Conservation (phyloP, 257 asterid species). For the Nicotiana knightiana region DNA sequence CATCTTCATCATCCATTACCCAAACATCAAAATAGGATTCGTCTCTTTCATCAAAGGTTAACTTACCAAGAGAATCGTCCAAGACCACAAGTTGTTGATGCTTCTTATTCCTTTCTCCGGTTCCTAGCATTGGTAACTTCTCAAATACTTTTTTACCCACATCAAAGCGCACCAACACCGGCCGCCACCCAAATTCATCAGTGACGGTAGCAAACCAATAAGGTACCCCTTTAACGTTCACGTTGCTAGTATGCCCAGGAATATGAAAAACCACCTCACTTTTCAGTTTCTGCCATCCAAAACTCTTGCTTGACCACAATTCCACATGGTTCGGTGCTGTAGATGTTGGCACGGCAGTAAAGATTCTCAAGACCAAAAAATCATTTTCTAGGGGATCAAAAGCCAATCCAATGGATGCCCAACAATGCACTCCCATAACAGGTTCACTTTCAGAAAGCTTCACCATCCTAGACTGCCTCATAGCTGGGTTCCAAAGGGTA, state of each 20-base stretch:
- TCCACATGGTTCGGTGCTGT: neutral
- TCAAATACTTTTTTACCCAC: neutral
- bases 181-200: neutral
- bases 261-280: neutral
- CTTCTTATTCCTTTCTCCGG: neutral
- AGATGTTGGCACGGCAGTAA: neutral
- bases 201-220: neutral
- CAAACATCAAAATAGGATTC: slow-evolving; percentile 5
- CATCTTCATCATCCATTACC: slow-evolving; percentile 10
- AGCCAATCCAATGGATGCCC: neutral
- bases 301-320: neutral
- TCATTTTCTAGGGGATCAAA: neutral
- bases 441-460: neutral
- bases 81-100: slow-evolving; percentile 2
- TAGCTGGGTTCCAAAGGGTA: slow-evolving; percentile 1
- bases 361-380: neutral
- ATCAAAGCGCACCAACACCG: neutral
- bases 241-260: neutral
- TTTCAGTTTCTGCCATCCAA: neutral
- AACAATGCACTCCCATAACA: neutral
- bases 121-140: neutral
- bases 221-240: neutral
- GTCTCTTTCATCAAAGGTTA: neutral
- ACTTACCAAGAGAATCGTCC: neutral
- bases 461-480: slow-evolving; percentile 1